Percentiles rank a stretch among this genome's conserved stretches.
These are phyloP conservation scores for Ustilago lituana DNA, from an alignment of 1,284 basidiomycete species.

Conservation along the genomic window DNA sequence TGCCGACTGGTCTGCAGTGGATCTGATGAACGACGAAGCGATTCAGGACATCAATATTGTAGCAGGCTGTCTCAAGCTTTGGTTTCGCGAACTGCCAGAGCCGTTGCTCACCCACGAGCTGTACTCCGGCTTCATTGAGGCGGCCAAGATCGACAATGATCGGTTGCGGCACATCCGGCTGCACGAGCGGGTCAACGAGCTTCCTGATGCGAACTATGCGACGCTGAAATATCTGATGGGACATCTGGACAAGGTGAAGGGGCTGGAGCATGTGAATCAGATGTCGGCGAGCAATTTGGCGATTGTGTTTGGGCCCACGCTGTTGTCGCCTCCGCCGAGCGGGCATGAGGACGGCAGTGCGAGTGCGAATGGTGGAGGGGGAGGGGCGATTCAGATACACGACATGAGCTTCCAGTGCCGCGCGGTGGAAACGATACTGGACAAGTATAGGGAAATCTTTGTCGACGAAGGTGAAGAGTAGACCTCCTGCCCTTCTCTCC, in stretches of 20 bases:
- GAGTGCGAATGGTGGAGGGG: not conserved
- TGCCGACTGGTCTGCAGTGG: constrained; percentile 66
- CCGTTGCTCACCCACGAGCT: constrained; percentile 85
- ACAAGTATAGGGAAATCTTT: constrained; percentile 64
- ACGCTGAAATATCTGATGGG: constrained; percentile 95
- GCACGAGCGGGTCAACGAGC: constrained; percentile 95
- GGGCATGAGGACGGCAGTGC: constrained; percentile 11
- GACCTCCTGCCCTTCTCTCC: not conserved
- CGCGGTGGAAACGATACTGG: constrained; percentile 65
- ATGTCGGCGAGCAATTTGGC: constrained; percentile 94
- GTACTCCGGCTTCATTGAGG: constrained; percentile 92
- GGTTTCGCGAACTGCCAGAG: constrained; percentile 95
- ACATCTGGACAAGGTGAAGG: constrained; percentile 76
- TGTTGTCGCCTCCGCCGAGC: constrained; percentile 68
- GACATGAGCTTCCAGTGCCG: constrained; percentile 65
- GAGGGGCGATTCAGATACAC: constrained; percentile 51
- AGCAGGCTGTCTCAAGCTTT: constrained; percentile 89
- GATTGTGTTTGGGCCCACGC: constrained; percentile 96
- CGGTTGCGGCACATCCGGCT: constrained; percentile 80
- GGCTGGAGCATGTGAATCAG: constrained; percentile 74
- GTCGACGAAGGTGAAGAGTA: constrained; percentile 57
- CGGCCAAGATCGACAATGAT: constrained; percentile 83
- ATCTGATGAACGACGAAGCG: constrained; percentile 62
- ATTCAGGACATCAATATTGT: constrained; percentile 93
- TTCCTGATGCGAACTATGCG: constrained; percentile 97